Base-by-base conservation (phyloP, 2,329 filamentous ascomycete species). In the Rosellinia necatrix region DNA sequence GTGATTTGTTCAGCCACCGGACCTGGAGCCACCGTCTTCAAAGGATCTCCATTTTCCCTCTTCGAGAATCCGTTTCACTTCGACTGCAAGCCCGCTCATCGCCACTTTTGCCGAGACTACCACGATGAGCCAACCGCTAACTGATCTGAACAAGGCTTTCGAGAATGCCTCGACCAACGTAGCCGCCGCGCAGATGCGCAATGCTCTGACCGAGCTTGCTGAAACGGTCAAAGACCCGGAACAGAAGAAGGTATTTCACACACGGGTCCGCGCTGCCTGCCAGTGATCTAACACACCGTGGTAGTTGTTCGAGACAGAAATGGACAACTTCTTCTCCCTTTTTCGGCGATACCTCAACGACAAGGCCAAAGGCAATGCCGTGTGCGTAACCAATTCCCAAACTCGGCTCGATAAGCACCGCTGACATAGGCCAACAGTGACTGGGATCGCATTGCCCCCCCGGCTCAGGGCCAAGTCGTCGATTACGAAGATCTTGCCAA, bases 291-390 rank as follows among this genome's bases (percentile, higher is more conserved):
- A 63, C 56, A 21, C 7, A 25, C 27, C 13, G 3, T 34, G 43
- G 66, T 66, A 91, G 90, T 86, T 96, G 65, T 97, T 97, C 76
- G 93, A 97, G 81, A 96, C 92, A 4, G 93, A 99, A 80, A 97
- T 97, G 92, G 94, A 99, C 85, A 99, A 99, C 87, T 99, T 99
- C 84, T 99, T 99, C 74, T 89, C 92, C 59, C 89, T 99, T 61
- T 99, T 99, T 88, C 90, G 94, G 73, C 87, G 94, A 78, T 99
- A 97, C 78, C 82, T 99, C 63, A 97, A 97, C 74, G 94, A 97
- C 81, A 96, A 97, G 83, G 93, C 94, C 72, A 97, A 97, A 86
- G 92, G 93, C 75, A 97, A 94, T 74, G 86, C 86, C 48, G 85
- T 94, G 84, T 89, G 81, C 64, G 85, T 76, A 56, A 56, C 35